These are phyloP conservation scores for Emericellopsis cladophorae DNA, from an alignment of 2,329 filamentous ascomycete genomes.

Conservation along the genomic window DNA sequence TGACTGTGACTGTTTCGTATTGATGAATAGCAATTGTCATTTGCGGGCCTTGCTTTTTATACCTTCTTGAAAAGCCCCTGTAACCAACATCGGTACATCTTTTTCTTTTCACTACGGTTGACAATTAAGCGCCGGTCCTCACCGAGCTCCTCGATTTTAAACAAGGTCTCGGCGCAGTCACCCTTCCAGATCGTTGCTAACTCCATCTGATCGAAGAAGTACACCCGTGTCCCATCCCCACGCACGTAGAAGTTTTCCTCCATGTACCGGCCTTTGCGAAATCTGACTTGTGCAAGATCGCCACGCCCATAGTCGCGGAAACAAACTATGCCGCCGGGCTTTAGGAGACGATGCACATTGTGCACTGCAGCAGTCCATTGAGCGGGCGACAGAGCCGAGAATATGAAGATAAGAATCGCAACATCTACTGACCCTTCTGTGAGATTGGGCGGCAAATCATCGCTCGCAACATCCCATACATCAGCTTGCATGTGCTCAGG, in stretches of 20 bases:
- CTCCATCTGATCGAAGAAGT: constrained; percentile 89
- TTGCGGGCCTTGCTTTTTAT: constrained; percentile 14
- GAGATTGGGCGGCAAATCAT: constrained; percentile 64
- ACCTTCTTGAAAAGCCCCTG: constrained; percentile 70
- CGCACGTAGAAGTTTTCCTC: constrained; percentile 96
- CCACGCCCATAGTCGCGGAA: constrained; percentile 96
- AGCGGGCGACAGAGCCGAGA: constrained; percentile 73
- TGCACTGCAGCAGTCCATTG: constrained; percentile 76
- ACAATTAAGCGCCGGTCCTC: constrained; percentile 83
- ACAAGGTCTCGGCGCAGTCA: constrained; percentile 21
- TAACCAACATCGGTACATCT: constrained; percentile 98
- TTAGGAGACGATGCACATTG: constrained; percentile 74
- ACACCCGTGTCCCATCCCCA: constrained; percentile 90
- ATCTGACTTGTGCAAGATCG: constrained; percentile 89
- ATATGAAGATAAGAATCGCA: constrained; percentile 92
- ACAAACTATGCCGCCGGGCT: constrained; percentile 83
- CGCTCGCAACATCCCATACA: constrained; percentile 80
- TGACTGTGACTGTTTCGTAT: no score
- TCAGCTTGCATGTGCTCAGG: constrained; percentile 66
- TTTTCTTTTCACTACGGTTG: constrained; percentile 78
- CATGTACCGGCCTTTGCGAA: constrained; percentile 89
- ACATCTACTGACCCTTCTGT: constrained; percentile 75
- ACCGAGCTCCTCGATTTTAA: constrained; percentile 68
- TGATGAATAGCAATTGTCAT: no score
- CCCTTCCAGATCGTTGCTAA: constrained; percentile 67